Conservation (phyloP, 345 rosid species). For the Syzygium aromaticum region DNA sequence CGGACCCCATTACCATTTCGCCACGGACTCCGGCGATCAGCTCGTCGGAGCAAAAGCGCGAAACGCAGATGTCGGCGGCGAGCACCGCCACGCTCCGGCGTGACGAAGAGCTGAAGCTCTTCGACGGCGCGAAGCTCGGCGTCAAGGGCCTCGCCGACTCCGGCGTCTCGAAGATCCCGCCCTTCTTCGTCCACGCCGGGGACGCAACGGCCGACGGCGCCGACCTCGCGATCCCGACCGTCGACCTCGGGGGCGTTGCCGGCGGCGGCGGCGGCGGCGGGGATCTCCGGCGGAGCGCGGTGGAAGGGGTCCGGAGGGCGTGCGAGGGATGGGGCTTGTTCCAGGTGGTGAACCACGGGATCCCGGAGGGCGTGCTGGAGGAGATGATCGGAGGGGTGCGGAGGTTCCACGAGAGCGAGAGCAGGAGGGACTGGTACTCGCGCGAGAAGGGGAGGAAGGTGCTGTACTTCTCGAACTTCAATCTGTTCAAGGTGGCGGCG, state of each 20-base stretch:
- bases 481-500: constrained; percentile 5
- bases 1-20: not conserved
- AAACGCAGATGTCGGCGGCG: not conserved
- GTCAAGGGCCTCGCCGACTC: not conserved
- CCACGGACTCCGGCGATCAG: not conserved
- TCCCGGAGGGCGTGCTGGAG: not conserved
- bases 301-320: not conserved
- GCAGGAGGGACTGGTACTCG: constrained; percentile 8
- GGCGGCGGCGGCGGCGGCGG: not conserved
- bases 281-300: not conserved
- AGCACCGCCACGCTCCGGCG: not conserved
- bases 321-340: not conserved
- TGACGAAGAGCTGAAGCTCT: not conserved
- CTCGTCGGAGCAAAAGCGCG: not conserved
- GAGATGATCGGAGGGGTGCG: not conserved
- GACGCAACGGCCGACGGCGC: not conserved
- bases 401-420: constrained; percentile 1
- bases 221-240: not conserved
- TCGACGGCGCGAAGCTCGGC: not conserved
- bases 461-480: constrained; percentile 3
- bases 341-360: constrained; percentile 1
- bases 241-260: not conserved
- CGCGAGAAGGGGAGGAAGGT: constrained; percentile 11
- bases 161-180: not conserved
- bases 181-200: not conserved